Conservation (phyloP, 2,329 filamentous ascomycete species). For the Nemania sp. region DNA sequence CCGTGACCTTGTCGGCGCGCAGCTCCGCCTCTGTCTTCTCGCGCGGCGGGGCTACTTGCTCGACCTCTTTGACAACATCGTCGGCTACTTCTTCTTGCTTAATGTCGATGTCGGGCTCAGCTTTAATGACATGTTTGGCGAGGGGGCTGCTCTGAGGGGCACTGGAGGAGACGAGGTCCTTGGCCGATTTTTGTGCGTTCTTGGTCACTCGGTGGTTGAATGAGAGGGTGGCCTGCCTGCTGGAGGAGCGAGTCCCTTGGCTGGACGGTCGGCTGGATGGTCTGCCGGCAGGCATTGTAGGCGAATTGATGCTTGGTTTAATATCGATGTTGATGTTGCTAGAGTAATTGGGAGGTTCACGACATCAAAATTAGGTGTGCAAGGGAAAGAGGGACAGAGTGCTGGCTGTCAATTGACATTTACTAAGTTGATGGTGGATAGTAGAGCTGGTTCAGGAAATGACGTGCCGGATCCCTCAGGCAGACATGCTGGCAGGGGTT, state of each 20-base stretch:
- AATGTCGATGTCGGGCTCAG: conserved; percentile 20
- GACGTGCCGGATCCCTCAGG: conserved; percentile 34
- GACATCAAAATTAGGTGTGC: neutral
- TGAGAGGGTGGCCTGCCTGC: conserved; percentile 60
- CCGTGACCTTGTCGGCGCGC: conserved; percentile 65
- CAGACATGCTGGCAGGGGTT: neutral
- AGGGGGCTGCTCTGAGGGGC: conserved; percentile 41
- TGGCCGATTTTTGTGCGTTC: conserved; percentile 50
- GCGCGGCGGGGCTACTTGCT: conserved; percentile 24
- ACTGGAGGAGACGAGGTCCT: conserved; percentile 46
- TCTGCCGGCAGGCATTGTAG: conserved; percentile 53
- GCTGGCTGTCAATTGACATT: conserved; percentile 2
- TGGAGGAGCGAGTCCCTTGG: conserved; percentile 42
- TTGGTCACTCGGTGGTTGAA: conserved; percentile 63
- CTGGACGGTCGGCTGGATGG: conserved; percentile 53
- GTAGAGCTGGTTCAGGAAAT: conserved; percentile 26
- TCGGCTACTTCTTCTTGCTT: conserved; percentile 27
- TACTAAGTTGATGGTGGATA: neutral
- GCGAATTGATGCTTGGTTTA: neutral
- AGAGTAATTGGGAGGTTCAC: neutral
- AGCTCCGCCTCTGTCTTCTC: conserved; percentile 56
- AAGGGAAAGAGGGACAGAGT: neutral
- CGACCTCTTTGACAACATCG: conserved; percentile 23
- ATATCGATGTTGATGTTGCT: neutral
- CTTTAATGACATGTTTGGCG: conserved; percentile 33